Evolutionary conservation across 2,329 filamentous ascomycete genomes (phyloP).

Genomic region (Fusarium mangiferae): DNA sequence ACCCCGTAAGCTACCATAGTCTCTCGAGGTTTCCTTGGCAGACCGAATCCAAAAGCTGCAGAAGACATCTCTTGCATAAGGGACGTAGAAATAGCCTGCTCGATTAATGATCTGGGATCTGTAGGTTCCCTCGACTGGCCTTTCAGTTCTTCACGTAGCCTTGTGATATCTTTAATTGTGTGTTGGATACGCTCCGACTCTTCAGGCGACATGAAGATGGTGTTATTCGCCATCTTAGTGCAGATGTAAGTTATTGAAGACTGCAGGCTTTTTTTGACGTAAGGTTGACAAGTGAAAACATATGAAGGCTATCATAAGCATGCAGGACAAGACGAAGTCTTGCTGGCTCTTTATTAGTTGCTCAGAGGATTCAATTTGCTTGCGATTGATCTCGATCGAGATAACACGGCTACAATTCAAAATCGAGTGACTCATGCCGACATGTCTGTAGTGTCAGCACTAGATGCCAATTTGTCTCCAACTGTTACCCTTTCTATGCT

Average conservation of each 20-base stretch:
- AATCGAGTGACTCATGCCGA: not conserved
- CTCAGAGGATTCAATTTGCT: not conserved
- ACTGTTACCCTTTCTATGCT: not conserved
- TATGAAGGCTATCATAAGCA: accelerated
- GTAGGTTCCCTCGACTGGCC: constrained; percentile 33
- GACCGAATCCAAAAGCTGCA: constrained; percentile 22
- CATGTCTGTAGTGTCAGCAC: accelerated
- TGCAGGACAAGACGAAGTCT: not conserved
- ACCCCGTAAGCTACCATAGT: constrained; percentile 44
- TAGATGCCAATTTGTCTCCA: not conserved
- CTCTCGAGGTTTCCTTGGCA: constrained; percentile 25
- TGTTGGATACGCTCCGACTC: constrained; percentile 46
- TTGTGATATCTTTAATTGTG: constrained; percentile 32
- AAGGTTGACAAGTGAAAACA: accelerated
- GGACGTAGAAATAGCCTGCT: constrained; percentile 44
- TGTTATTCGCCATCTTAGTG: constrained; percentile 37
- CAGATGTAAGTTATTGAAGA: accelerated
- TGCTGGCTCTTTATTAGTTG: too few species aligned
- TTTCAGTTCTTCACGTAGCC: constrained; percentile 36
- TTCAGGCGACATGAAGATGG: constrained; percentile 47
- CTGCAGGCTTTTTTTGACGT: accelerated
- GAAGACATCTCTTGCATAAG: constrained; percentile 49
- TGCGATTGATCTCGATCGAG: not conserved
- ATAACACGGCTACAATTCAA: not conserved
- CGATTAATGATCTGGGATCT: constrained; percentile 33